Evolutionary conservation across 1,284 basidiomycete genomes (phyloP).

Genomic region (Tremellales sp.): DNA sequence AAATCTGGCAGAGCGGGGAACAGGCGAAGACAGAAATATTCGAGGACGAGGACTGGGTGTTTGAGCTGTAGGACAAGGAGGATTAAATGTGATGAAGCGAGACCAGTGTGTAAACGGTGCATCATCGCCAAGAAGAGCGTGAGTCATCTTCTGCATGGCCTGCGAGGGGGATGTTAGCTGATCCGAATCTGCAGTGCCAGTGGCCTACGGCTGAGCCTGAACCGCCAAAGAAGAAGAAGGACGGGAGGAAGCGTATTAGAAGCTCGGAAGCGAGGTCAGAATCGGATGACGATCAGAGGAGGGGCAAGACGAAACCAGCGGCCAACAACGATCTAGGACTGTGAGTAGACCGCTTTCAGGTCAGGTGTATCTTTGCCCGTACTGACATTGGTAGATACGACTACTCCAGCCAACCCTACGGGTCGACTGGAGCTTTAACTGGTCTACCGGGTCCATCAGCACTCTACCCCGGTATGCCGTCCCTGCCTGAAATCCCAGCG

Average conservation of each 20-base stretch:
- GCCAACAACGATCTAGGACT: slow-evolving; percentile 5
- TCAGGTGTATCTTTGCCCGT: background rate
- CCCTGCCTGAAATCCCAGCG: background rate
- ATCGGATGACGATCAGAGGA: background rate
- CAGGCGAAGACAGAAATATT: slow-evolving; percentile 42
- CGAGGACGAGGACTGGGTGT: slow-evolving; percentile 42
- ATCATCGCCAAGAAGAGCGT: slow-evolving; percentile 41
- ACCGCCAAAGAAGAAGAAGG: slow-evolving; percentile 4
- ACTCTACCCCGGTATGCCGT: background rate
- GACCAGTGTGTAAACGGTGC: slow-evolving; percentile 41
- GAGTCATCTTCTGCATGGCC: slow-evolving; percentile 7
- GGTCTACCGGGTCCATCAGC: background rate
- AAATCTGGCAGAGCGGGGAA: slow-evolving; percentile 1
- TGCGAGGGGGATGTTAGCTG: background rate
- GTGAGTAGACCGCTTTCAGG: too few species aligned
- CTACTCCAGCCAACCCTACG: background rate
- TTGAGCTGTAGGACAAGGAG: slow-evolving; percentile 39
- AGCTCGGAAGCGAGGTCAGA: slow-evolving; percentile 1
- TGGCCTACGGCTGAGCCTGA: slow-evolving; percentile 27
- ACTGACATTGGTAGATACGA: background rate
- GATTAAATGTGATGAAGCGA: slow-evolving; percentile 46
- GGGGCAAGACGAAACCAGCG: background rate
- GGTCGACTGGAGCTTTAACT: slow-evolving; percentile 2
- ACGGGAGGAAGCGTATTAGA: slow-evolving; percentile 4
- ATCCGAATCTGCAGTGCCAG: slow-evolving; percentile 27